A percentile compares a stretch with the other conserved stretches of the same genome.
phyloP scores from a whole-genome alignment of 2,329 filamentous ascomycete species.

The Venturia nashicola region DNA sequence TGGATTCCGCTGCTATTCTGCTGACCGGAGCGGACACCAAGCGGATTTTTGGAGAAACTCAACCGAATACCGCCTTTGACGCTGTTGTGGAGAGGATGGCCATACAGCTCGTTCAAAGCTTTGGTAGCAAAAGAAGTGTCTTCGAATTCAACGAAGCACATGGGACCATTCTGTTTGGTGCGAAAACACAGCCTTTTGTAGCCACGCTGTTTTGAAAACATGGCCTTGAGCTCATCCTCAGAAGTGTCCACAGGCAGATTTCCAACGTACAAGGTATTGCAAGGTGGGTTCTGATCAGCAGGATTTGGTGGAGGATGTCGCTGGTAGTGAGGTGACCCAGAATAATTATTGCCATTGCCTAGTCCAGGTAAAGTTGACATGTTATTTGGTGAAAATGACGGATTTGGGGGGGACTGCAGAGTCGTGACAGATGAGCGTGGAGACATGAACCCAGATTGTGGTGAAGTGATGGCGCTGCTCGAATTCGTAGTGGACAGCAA shows the following conservation, averaged over 20 bases:
- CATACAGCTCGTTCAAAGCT: conserved; percentile 80
- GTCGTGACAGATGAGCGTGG: conserved; percentile 33
- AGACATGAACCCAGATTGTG: conserved; percentile 41
- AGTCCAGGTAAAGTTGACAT: conserved; percentile 32
- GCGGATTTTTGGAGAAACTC: conserved; percentile 94
- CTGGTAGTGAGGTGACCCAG: conserved; percentile 45
- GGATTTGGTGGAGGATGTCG: conserved; percentile 79
- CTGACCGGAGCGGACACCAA: conserved; percentile 78
- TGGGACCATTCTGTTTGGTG: conserved; percentile 88
- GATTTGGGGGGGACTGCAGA: conserved; percentile 38
- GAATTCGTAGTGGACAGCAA: conserved; percentile 49
- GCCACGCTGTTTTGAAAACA: conserved; percentile 86
- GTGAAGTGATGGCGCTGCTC: conserved; percentile 32
- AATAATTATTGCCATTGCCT: conserved; percentile 37
- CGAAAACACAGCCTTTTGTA: conserved; percentile 94
- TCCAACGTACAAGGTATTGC: conserved; percentile 97
- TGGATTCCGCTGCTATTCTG: conserved; percentile 39
- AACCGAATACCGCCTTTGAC: conserved; percentile 89
- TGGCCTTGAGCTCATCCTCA: conserved; percentile 86
- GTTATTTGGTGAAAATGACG: conserved; percentile 20
- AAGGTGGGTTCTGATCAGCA: conserved; percentile 91
- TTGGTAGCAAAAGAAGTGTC: conserved; percentile 87
- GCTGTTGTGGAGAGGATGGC: conserved; percentile 76
- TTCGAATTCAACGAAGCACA: conserved; percentile 99
- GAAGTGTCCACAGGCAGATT: conserved; percentile 87